These are phyloP conservation scores for Coix lacrymajobi DNA, from an alignment of 176 grass and related monocot species.

Conservation along the genomic window DNA sequence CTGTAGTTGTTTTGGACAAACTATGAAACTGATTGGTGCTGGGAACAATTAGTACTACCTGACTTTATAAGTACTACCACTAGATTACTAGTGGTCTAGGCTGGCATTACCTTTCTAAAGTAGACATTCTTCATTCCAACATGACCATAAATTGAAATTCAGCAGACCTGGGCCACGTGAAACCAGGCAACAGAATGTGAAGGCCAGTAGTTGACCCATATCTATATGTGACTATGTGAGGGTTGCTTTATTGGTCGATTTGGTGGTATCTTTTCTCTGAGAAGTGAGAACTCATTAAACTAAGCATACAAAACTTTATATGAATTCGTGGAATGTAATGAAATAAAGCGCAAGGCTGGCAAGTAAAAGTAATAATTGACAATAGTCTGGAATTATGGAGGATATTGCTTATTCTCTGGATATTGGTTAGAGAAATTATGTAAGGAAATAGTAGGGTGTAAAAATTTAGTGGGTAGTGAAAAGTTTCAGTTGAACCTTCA, in stretches of 20 bases:
- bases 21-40: neutral
- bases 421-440: neutral
- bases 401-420: neutral
- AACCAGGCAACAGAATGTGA: constrained; percentile 1
- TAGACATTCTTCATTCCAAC: constrained; percentile 10
- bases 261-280: neutral
- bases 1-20: neutral
- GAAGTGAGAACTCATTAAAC: neutral
- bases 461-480: neutral
- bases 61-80: neutral
- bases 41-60: neutral
- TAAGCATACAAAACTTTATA: neutral
- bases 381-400: neutral
- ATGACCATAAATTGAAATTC: neutral
- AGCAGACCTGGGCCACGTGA: neutral
- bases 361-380: neutral
- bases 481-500: neutral
- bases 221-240: neutral
- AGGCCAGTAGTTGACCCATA: neutral
- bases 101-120: neutral
- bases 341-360: neutral
- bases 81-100: neutral
- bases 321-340: neutral
- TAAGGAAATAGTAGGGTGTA: neutral
- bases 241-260: neutral